Conservation (phyloP, 2,329 filamentous ascomycete genomes). For the Pseudocercospora ulei region DNA sequence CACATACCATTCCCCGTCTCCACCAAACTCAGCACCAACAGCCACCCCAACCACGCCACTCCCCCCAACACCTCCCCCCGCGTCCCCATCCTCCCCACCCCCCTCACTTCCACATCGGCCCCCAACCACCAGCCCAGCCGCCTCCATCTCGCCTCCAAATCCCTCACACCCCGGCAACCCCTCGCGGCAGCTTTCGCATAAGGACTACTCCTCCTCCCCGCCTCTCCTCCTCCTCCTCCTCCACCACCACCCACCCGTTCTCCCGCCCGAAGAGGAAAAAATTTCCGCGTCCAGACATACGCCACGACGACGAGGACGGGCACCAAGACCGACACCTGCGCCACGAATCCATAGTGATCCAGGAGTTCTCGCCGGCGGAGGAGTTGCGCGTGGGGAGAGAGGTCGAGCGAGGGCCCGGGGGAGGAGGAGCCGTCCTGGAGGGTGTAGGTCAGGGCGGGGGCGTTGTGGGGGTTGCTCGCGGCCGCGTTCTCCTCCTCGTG, state of each 20-base stretch:
- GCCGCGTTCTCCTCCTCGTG: neutral
- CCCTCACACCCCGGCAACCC: constrained; percentile 2
- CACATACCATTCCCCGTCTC: constrained; percentile 48
- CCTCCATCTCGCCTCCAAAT: constrained; percentile 18
- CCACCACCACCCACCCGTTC: too few species aligned
- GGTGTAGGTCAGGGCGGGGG: too few species aligned
- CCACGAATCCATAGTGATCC: constrained; percentile 48
- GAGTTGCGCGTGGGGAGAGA: constrained; percentile 42
- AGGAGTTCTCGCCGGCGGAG: constrained; percentile 45
- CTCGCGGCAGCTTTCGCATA: constrained; percentile 33
- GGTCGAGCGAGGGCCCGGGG: too few species aligned
- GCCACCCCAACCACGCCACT: constrained; percentile 45
- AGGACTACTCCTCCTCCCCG: too few species aligned
- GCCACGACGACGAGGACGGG: constrained; percentile 38
- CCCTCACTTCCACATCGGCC: constrained; percentile 20
- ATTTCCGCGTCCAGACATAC: constrained; percentile 14
- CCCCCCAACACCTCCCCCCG: constrained; percentile 45
- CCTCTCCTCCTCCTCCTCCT: too few species aligned
- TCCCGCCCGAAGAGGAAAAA: too few species aligned
- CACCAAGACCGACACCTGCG: constrained; percentile 47
- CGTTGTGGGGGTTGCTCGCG: too few species aligned
- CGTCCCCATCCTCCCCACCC: constrained; percentile 42
- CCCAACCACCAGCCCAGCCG: constrained; percentile 33
- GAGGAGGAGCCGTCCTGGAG: too few species aligned
- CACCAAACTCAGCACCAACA: constrained; percentile 44